Percentiles rank a stretch among this genome's conserved stretches.
Evolutionary conservation across 2,329 filamentous ascomycete species (phyloP).

Genomic region (Raffaelea deltoideospora): DNA sequence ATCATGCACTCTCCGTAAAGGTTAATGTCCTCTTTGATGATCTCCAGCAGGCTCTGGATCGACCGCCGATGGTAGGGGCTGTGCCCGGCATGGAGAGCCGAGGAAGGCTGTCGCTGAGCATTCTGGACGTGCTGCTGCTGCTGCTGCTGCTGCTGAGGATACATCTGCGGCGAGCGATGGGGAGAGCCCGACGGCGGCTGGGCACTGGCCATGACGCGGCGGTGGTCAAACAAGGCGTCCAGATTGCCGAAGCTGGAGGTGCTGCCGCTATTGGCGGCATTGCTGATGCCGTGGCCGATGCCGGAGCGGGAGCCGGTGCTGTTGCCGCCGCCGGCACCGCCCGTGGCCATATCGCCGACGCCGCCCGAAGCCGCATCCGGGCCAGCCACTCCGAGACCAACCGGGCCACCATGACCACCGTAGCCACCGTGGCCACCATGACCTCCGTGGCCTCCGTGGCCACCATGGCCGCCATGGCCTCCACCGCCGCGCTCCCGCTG

Average conservation of each 20-base stretch:
- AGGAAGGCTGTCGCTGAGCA: constrained; percentile 4
- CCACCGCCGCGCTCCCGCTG: constrained; percentile 6
- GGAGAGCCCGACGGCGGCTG: not conserved
- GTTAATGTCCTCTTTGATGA: constrained; percentile 74
- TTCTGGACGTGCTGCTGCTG: constrained; percentile 21
- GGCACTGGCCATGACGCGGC: not conserved
- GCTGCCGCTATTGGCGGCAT: not conserved
- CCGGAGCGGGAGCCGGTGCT: not conserved
- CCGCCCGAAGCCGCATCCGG: constrained; percentile 4
- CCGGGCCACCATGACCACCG: constrained; percentile 4
- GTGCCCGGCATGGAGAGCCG: constrained; percentile 10
- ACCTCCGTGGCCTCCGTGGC: not conserved
- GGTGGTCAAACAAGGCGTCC: not conserved
- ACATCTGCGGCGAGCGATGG: not conserved
- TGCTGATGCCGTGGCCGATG: not conserved
- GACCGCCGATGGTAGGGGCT: constrained; percentile 31
- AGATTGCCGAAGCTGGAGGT: not conserved
- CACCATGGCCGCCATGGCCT: constrained; percentile 5
- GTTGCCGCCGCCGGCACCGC: constrained; percentile 2
- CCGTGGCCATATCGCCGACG: constrained; percentile 15
- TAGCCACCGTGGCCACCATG: too few species aligned
- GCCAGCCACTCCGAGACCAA: not conserved
- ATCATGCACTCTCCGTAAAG: constrained; percentile 99
- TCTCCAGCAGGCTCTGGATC: constrained; percentile 74
- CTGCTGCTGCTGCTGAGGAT: not conserved